A percentile compares a stretch with the other conserved stretches of the same genome.
Conservation (phyloP, 495 filamentous ascomycete genomes). For the Staphylotrichum longicolle region DNA sequence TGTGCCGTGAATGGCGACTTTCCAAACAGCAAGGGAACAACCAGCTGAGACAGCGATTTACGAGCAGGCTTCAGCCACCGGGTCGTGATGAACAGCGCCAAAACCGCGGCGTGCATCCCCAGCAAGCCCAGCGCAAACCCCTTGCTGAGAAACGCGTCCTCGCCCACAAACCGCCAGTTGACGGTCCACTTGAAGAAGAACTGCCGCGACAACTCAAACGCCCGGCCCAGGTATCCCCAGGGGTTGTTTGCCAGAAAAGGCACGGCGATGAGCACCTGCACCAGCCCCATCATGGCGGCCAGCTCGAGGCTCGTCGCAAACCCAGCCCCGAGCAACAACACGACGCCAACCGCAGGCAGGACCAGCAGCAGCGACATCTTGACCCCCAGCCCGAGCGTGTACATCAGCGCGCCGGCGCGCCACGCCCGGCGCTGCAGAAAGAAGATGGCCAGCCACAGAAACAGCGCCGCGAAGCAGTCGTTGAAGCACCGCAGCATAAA, state of each 20-base stretch:
- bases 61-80: conserved; percentile 50
- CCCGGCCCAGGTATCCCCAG: conserved; percentile 68
- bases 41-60: conserved; percentile 45
- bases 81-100: conserved; percentile 58
- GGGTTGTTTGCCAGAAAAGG: conserved; percentile 72
- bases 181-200: conserved; percentile 99
- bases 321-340: conserved; percentile 69
- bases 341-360: conserved; percentile 71
- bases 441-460: conserved; percentile 78
- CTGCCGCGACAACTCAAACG: conserved; percentile 84
- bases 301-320: conserved; percentile 61
- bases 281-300: conserved; percentile 64
- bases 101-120: conserved; percentile 61
- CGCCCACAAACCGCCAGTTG: conserved; percentile 91
- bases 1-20: conserved; percentile 52
- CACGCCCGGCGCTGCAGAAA: conserved; percentile 69
- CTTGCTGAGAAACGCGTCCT: conserved; percentile 75
- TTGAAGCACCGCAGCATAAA: conserved; percentile 94
- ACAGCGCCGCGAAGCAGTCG: conserved; percentile 80
- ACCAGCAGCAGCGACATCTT: conserved; percentile 91
- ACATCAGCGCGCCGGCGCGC: conserved; percentile 67
- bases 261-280: conserved; percentile 72
- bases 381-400: conserved; percentile 75
- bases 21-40: conserved; percentile 52
- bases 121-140: conserved; percentile 69